A percentile compares a stretch with the other conserved stretches of the same genome.
These are phyloP conservation scores for Pisolithus tinctorius DNA, from an alignment of 768 basidiomycete genomes.

Conservation along the genomic window DNA sequence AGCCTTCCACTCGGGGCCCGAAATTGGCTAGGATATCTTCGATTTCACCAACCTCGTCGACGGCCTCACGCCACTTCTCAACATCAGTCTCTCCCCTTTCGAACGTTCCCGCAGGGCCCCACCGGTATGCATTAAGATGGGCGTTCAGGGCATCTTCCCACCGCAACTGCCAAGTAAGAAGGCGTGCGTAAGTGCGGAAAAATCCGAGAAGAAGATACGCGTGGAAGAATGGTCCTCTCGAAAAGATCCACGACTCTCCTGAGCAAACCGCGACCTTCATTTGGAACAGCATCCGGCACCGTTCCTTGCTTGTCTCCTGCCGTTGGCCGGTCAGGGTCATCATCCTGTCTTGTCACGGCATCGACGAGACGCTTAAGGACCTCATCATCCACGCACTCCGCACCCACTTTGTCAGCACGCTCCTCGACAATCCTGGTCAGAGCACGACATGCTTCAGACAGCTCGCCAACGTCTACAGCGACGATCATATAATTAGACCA, in stretches of 20 bases:
- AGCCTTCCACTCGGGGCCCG: conserved; percentile 56
- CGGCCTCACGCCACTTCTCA: conserved; percentile 67
- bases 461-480: conserved; percentile 86
- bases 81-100: conserved; percentile 64
- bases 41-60: conserved; percentile 73
- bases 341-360: conserved; percentile 57
- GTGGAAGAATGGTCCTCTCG: conserved; percentile 72
- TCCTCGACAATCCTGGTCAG: conserved; percentile 73
- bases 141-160: conserved; percentile 80
- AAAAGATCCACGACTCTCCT: conserved; percentile 68
- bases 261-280: conserved; percentile 61
- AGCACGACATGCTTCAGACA: conserved; percentile 82
- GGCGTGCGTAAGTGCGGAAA: conserved; percentile 83
- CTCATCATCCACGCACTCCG: conserved; percentile 70
- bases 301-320: conserved; percentile 12
- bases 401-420: conserved; percentile 34
- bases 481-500: conserved; percentile 98
- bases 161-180: conserved; percentile 64
- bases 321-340: conserved; percentile 30
- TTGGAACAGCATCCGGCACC: conserved; percentile 31
- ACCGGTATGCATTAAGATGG: conserved; percentile 80
- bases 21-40: conserved; percentile 80
- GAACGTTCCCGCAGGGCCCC: conserved; percentile 50
- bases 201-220: conserved; percentile 69
- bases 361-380: conserved; percentile 86